Conservation (phyloP, 495 filamentous ascomycete species). For the Tetracladium marchalianum region DNA sequence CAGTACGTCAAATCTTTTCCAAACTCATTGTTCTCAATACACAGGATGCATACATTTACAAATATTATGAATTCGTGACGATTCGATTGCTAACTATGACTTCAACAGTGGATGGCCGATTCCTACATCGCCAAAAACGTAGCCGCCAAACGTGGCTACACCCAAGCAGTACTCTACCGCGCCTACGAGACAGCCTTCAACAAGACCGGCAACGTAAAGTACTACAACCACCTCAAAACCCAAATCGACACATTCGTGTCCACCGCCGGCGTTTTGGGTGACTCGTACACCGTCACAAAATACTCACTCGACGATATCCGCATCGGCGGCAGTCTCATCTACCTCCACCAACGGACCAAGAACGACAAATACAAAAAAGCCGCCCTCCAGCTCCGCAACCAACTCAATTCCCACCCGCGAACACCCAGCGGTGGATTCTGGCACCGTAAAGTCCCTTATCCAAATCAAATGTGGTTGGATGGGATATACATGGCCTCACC, state of each 20-base stretch:
- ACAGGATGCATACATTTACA: too few relatives aligned
- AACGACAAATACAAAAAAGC: slow-evolving; percentile 28
- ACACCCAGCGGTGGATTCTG: slow-evolving; percentile 43
- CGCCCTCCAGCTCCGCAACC: slow-evolving; percentile 32
- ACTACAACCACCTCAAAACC: not conserved
- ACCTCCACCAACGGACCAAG: slow-evolving; percentile 28
- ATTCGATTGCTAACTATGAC: too few relatives aligned
- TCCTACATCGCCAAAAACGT: too few relatives aligned
- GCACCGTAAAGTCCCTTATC: slow-evolving; percentile 38
- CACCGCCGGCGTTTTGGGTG: not conserved
- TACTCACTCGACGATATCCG: slow-evolving; percentile 42
- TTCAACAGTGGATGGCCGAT: too few relatives aligned
- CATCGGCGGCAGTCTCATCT: slow-evolving; percentile 36
- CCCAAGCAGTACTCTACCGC: too few relatives aligned
- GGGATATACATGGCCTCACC: slow-evolving; percentile 43
- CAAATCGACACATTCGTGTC: not conserved
- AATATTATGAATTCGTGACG: too few relatives aligned
- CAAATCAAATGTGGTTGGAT: slow-evolving; percentile 49
- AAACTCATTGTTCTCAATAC: too few relatives aligned
- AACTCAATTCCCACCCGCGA: slow-evolving; percentile 35
- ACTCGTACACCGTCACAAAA: slow-evolving; percentile 11
- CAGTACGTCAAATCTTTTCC: too few relatives aligned
- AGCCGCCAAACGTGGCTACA: too few relatives aligned
- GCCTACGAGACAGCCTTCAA: not conserved
- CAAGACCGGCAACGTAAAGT: not conserved